Percentiles rank a stretch among this genome's conserved stretches.
Conservation (phyloP, 305 asterid genomes). For the Nicotiana rustica region DNA sequence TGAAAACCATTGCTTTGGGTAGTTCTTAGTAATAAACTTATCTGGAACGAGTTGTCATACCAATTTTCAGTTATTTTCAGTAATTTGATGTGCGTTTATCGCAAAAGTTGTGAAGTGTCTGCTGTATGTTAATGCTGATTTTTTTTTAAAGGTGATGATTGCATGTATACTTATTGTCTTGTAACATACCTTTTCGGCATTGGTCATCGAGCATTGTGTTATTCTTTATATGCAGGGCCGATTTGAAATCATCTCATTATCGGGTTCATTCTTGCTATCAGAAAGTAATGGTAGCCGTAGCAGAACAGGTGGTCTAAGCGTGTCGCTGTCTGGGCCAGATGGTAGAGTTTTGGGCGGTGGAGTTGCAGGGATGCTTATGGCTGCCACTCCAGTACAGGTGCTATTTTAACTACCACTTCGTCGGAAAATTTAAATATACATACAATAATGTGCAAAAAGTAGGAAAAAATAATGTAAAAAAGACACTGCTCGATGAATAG, state of each 20-base stretch:
- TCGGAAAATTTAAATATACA: too few species aligned
- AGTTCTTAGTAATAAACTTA: neutral
- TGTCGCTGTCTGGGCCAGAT: slow-evolving; percentile 75
- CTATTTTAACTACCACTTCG: neutral
- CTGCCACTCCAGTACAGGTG: slow-evolving; percentile 88
- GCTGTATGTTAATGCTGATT: neutral
- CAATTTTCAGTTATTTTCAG: neutral
- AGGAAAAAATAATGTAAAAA: too few species aligned
- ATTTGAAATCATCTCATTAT: slow-evolving; percentile 74
- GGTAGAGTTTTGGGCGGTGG: slow-evolving; percentile 89
- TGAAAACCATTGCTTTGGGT: neutral
- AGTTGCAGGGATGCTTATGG: slow-evolving; percentile 77
- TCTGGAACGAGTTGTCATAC: neutral
- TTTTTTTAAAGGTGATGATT: neutral
- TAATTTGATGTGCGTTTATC: neutral
- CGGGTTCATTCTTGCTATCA: slow-evolving; percentile 71
- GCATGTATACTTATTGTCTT: neutral
- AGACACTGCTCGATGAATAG: too few species aligned
- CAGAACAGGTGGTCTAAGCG: slow-evolving; percentile 60
- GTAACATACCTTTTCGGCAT: neutral
- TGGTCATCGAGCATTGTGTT: neutral
- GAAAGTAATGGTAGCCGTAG: slow-evolving; percentile 59
- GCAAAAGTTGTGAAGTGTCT: neutral
- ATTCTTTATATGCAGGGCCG: slow-evolving; percentile 64
- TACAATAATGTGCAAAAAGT: too few species aligned